phyloP scores from a whole-genome alignment of 306 rosid species.

The Parietaria judaica region DNA sequence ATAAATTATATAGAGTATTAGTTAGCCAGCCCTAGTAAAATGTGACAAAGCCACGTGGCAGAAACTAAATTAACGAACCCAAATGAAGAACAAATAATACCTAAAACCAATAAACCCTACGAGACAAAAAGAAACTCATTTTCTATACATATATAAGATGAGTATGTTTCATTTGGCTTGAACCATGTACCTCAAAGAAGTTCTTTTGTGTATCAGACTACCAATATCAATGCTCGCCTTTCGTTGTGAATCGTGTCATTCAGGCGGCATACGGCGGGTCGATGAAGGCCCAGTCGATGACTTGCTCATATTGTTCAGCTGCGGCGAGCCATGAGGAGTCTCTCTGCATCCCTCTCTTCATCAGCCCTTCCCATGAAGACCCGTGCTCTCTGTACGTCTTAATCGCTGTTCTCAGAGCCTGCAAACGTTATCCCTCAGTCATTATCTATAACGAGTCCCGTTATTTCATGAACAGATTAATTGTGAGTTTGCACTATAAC shows the following conservation, averaged over 20 bases:
- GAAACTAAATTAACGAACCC: background rate
- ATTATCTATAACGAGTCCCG: too few species aligned
- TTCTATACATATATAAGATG: background rate
- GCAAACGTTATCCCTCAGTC: conserved; percentile 1
- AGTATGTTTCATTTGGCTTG: too few species aligned
- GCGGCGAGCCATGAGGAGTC: conserved; percentile 74
- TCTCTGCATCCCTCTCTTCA: conserved; percentile 62
- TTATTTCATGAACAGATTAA: too few species aligned
- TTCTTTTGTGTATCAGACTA: too few species aligned
- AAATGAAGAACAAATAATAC: background rate
- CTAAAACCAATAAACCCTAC: background rate
- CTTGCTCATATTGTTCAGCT: conserved; percentile 64
- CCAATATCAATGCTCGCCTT: background rate
- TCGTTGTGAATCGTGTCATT: conserved; percentile 8
- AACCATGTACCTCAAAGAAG: too few species aligned
- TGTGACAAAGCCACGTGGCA: background rate
- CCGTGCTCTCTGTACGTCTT: conserved; percentile 49
- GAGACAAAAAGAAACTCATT: background rate
- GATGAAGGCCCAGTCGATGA: conserved; percentile 55
- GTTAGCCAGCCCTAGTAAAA: background rate
- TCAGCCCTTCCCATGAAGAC: conserved; percentile 70
- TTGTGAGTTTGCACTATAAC: too few species aligned
- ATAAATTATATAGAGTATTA: too few species aligned
- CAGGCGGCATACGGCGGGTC: conserved; percentile 59
- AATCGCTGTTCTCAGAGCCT: conserved; percentile 56